Evolutionary conservation across 2,329 filamentous ascomycete species (phyloP).

Genomic region (Microdochium nivale): DNA sequence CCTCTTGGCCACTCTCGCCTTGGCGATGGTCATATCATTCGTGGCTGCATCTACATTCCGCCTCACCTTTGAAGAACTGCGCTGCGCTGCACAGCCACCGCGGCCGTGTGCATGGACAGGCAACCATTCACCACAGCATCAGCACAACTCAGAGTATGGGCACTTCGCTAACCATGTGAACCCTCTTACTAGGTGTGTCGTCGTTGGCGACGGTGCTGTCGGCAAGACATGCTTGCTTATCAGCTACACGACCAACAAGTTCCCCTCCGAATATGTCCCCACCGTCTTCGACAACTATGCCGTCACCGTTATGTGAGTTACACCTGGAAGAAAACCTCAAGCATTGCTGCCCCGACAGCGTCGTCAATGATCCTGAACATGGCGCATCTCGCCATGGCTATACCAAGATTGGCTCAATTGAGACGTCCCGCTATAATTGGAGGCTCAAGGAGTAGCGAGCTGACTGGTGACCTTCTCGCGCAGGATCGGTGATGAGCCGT

Average conservation of each 20-base stretch:
- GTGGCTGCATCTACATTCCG: too few relatives aligned
- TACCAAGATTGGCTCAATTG: neutral
- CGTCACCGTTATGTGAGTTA: constrained; percentile 94
- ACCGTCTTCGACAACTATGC: constrained; percentile 99
- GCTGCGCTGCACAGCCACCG: too few relatives aligned
- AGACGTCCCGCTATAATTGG: neutral
- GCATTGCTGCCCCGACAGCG: neutral
- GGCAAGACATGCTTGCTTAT: constrained; percentile 99
- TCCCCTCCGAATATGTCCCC: constrained; percentile 98
- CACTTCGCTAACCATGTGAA: neutral
- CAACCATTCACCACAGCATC: neutral
- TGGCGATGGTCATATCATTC: neutral
- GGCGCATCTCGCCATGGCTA: neutral
- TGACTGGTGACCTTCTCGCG: neutral
- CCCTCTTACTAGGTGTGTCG: constrained; percentile 67
- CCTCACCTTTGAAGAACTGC: too few relatives aligned
- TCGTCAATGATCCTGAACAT: neutral
- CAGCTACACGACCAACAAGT: constrained; percentile 99
- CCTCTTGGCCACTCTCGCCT: neutral
- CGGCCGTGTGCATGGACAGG: too few relatives aligned
- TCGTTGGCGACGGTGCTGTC: constrained; percentile 98
- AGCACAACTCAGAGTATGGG: neutral
- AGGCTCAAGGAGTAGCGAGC: neutral
- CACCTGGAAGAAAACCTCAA: constrained; percentile 4
- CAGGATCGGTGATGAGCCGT: constrained; percentile 98